Evolutionary conservation across 1,139 yeast genomes (phyloP).

Genomic region (Nakaseomyces nivariensis): DNA sequence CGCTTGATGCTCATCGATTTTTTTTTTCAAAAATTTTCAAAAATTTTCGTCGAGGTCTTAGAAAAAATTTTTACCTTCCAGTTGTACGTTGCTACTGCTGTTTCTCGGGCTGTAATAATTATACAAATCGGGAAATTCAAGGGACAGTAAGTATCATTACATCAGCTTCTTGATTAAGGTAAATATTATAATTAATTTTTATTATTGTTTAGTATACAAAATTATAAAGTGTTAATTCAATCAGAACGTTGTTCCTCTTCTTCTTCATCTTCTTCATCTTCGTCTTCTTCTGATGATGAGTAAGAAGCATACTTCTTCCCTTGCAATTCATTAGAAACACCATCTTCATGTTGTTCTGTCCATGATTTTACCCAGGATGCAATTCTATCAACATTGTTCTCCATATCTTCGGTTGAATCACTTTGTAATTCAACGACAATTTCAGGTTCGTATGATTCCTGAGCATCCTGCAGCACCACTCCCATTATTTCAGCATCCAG

Average conservation of each 20-base stretch:
- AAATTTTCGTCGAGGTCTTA: background rate
- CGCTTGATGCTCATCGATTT: conserved; percentile 1
- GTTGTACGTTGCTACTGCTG: background rate
- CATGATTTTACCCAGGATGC: conserved; percentile 66
- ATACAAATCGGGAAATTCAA: background rate
- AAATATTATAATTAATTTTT: background rate
- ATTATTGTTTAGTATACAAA: no score
- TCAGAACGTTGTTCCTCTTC: conserved; percentile 5
- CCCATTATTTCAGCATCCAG: conserved; percentile 97
- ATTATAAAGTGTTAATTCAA: no score
- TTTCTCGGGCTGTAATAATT: background rate
- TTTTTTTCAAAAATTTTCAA: background rate
- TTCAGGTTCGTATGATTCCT: conserved; percentile 66
- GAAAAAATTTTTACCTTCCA: background rate
- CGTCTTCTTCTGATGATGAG: conserved; percentile 2
- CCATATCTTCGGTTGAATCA: conserved; percentile 65
- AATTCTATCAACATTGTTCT: conserved; percentile 67
- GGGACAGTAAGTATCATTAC: background rate
- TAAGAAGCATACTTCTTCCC: conserved; percentile 5
- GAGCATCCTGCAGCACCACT: conserved; percentile 77
- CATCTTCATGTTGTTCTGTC: conserved; percentile 43
- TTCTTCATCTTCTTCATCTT: conserved; percentile 3
- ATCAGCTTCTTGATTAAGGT: background rate
- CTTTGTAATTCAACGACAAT: conserved; percentile 74
- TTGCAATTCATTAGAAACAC: conserved; percentile 33